Percentiles rank a stretch among this genome's conserved stretches.
These are phyloP conservation scores for Astrothelium subdiscretum DNA, from an alignment of 495 filamentous ascomycete genomes.

Conservation along the genomic window DNA sequence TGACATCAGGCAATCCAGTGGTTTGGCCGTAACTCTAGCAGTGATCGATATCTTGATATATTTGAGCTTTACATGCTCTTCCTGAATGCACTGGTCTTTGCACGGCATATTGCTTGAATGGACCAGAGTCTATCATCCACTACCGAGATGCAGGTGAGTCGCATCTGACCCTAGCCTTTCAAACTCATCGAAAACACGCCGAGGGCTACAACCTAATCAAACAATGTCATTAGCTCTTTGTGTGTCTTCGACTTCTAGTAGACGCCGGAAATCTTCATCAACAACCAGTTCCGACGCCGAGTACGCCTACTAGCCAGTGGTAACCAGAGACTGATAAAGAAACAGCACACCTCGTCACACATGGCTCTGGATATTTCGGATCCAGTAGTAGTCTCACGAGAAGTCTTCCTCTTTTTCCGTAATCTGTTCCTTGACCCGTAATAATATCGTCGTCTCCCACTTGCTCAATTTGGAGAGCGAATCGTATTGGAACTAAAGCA, in stretches of 20 bases:
- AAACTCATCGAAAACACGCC: too few species aligned
- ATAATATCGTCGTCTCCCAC: conserved; percentile 84
- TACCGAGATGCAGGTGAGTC: too few species aligned
- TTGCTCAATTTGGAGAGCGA: conserved; percentile 85
- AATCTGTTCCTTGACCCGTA: conserved; percentile 72
- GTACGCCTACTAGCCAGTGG: background rate
- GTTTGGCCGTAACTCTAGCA: too few species aligned
- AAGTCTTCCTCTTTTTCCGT: conserved; percentile 68
- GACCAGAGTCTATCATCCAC: too few species aligned
- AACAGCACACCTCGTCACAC: background rate
- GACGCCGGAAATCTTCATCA: background rate
- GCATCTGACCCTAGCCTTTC: too few species aligned
- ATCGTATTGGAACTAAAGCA: conserved; percentile 54
- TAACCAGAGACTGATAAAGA: background rate
- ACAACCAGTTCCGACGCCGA: background rate
- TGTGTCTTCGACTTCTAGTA: background rate
- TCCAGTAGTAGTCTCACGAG: conserved; percentile 33
- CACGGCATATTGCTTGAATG: too few species aligned
- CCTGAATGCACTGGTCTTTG: too few species aligned
- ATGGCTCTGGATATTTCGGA: background rate
- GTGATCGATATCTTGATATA: too few species aligned
- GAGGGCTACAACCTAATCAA: too few species aligned
- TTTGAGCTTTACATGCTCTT: too few species aligned
- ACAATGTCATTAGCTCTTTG: background rate
- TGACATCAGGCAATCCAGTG: too few species aligned